A percentile compares a stretch with the other conserved stretches of the same genome.
These are phyloP conservation scores for Alternaria solani DNA, from an alignment of 2,329 filamentous ascomycete genomes.

Conservation along the genomic window DNA sequence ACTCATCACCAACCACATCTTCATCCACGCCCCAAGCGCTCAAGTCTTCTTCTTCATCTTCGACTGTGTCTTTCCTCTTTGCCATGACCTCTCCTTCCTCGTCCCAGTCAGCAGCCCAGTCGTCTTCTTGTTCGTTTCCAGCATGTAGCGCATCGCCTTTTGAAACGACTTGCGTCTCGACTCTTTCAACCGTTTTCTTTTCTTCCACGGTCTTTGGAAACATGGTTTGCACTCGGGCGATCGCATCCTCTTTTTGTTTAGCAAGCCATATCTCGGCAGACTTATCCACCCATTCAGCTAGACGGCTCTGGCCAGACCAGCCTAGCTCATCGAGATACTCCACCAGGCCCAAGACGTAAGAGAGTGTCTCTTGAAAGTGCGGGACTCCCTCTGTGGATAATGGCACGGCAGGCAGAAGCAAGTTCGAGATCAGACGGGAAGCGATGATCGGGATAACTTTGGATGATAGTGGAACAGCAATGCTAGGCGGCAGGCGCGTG, in stretches of 20 bases:
- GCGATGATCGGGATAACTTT: constrained; percentile 75
- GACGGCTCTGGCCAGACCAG: constrained; percentile 68
- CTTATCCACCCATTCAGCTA: constrained; percentile 81
- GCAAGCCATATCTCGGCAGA: constrained; percentile 85
- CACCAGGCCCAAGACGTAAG: constrained; percentile 70
- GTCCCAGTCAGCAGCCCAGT: constrained; percentile 85
- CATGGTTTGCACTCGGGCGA: constrained; percentile 76
- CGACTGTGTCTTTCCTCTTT: constrained; percentile 36
- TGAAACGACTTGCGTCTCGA: constrained; percentile 83
- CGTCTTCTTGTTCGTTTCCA: constrained; percentile 59
- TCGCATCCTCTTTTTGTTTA: constrained; percentile 79
- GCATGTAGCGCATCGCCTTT: constrained; percentile 72
- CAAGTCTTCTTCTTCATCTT: constrained; percentile 60
- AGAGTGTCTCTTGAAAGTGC: constrained; percentile 75
- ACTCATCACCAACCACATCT: constrained; percentile 34
- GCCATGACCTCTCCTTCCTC: constrained; percentile 57
- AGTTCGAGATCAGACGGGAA: constrained; percentile 72
- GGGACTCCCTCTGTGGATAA: constrained; percentile 74
- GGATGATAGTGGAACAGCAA: constrained; percentile 66
- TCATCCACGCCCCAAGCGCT: constrained; percentile 59
- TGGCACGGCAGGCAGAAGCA: constrained; percentile 81
- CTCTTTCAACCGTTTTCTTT: constrained; percentile 76
- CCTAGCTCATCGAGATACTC: constrained; percentile 66
- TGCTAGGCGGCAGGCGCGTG: constrained; percentile 57
- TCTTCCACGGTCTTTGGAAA: constrained; percentile 72